A percentile compares a stretch with the other conserved stretches of the same genome.
Evolutionary conservation across 257 asterid genomes (phyloP).

Genomic region (Salvia splendens): DNA sequence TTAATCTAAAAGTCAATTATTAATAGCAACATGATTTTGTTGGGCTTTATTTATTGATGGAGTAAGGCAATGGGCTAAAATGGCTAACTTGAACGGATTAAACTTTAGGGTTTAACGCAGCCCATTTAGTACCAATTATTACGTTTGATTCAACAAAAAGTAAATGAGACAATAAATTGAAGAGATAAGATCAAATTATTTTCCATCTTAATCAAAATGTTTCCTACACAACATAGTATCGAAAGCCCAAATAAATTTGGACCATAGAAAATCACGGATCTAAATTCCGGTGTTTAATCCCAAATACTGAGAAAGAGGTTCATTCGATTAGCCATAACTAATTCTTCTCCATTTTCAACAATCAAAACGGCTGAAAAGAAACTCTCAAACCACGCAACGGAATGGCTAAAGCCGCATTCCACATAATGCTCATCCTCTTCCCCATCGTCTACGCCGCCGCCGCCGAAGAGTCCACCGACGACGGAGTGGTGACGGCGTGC

Average conservation of each 20-base stretch:
- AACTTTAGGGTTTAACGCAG: too few relatives aligned
- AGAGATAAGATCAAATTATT: too few relatives aligned
- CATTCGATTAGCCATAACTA: not conserved
- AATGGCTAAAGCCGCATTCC: constrained; percentile 15
- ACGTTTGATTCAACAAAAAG: too few relatives aligned
- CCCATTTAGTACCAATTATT: too few relatives aligned
- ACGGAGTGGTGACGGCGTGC: constrained; percentile 13
- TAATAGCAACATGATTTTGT: too few relatives aligned
- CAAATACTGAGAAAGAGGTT: not conserved
- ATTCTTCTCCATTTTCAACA: not conserved
- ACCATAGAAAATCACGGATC: constrained; percentile 28
- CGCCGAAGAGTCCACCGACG: not conserved
- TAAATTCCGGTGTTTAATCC: not conserved
- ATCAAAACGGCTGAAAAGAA: not conserved
- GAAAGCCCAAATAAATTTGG: not conserved
- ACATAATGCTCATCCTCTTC: constrained; percentile 7
- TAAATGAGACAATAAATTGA: too few relatives aligned
- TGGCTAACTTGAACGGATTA: too few relatives aligned
- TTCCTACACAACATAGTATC: too few relatives aligned
- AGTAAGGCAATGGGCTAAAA: too few relatives aligned
- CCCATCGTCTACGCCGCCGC: not conserved
- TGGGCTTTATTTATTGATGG: too few relatives aligned
- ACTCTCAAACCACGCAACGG: not conserved
- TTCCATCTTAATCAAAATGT: too few relatives aligned
- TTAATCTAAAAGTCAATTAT: too few relatives aligned